Percentiles rank a stretch among this genome's conserved stretches.
Evolutionary conservation across 345 rosid species (phyloP).

Genomic region (Acer campestre): DNA sequence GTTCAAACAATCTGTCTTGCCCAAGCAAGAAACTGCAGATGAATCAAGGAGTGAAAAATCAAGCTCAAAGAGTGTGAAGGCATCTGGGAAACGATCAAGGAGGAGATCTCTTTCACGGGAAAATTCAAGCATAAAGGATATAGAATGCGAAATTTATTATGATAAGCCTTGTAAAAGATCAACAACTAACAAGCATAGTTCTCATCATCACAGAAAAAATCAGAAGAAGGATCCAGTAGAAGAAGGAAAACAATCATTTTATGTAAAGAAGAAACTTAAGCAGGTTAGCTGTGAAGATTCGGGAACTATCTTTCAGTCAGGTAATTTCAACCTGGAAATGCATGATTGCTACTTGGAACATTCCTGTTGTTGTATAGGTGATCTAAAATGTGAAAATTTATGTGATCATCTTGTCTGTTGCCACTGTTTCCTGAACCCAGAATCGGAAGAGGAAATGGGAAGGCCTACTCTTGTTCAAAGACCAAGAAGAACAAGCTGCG

Average conservation of each 20-base stretch:
- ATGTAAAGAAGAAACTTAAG: constrained; percentile 12
- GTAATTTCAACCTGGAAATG: constrained; percentile 13
- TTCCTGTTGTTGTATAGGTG: constrained; percentile 21
- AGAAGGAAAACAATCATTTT: constrained; percentile 7
- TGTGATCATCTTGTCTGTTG: background rate
- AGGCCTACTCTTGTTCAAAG: constrained; percentile 9
- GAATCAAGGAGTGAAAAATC: constrained; percentile 29
- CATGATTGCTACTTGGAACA: constrained; percentile 34
- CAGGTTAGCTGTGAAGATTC: constrained; percentile 5
- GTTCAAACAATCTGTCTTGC: constrained; percentile 40
- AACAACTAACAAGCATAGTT: constrained; percentile 27
- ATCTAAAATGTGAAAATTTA: background rate
- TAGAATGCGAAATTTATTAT: constrained; percentile 39
- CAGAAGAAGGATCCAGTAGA: constrained; percentile 18
- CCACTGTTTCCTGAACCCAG: background rate
- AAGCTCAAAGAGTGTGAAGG: constrained; percentile 19
- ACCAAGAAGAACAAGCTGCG: constrained; percentile 30
- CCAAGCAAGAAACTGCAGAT: constrained; percentile 7
- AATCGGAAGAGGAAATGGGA: constrained; percentile 25
- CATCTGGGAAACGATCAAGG: constrained; percentile 33
- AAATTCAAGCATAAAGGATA: constrained; percentile 28
- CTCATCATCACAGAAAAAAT: constrained; percentile 17
- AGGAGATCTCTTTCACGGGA: constrained; percentile 40
- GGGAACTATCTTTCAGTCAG: constrained; percentile 9
- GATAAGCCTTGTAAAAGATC: constrained; percentile 28